Percentiles rank a stretch among this genome's conserved stretches.
Conservation (phyloP, 202 grass and related monocot genomes). For the Zoysia matrella region DNA sequence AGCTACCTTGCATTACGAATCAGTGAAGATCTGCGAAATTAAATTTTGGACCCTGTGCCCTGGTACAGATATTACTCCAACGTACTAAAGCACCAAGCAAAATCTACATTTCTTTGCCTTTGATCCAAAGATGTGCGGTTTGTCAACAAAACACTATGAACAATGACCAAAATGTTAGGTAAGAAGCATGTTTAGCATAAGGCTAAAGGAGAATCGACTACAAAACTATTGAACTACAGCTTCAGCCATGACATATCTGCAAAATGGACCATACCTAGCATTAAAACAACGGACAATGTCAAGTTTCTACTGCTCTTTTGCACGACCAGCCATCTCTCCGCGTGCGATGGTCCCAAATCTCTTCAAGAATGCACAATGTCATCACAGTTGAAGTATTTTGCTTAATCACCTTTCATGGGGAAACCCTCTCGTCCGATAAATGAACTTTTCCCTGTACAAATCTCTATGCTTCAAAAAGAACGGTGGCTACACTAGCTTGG, state of each 20-base stretch:
- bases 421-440: neutral
- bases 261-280: conserved; percentile 28
- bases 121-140: conserved; percentile 10
- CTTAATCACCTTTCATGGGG: neutral
- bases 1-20: too few relatives aligned
- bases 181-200: conserved; percentile 6
- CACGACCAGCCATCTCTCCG: conserved; percentile 13
- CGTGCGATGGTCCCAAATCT: conserved; percentile 27
- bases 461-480: conserved; percentile 41
- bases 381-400: conserved; percentile 3
- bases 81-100: too few relatives aligned
- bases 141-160: conserved; percentile 31
- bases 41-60: too few relatives aligned
- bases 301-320: neutral
- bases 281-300: neutral
- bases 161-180: conserved; percentile 31
- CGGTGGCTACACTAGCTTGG: neutral
- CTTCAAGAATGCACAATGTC: conserved; percentile 5
- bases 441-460: conserved; percentile 47
- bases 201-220: neutral
- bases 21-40: too few relatives aligned
- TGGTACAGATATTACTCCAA: too few relatives aligned
- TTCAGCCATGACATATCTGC: neutral
- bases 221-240: too few relatives aligned
- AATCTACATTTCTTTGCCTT: neutral